Conservation (phyloP, 768 basidiomycete species). For the Lyophyllum semitale region DNA sequence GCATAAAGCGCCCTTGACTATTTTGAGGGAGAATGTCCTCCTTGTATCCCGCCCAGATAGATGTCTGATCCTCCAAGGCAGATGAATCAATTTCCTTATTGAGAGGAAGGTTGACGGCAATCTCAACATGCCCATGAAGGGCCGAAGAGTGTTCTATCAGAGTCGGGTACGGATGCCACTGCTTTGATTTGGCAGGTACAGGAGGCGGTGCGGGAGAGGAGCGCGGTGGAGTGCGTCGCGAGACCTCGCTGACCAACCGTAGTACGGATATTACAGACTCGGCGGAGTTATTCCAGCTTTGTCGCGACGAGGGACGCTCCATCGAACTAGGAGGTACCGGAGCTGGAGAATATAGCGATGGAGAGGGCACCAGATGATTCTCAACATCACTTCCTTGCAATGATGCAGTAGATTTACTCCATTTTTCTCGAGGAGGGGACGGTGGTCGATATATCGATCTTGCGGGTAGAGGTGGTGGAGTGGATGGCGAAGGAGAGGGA, state of each 20-base stretch:
- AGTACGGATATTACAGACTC: constrained; percentile 9
- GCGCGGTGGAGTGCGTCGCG: constrained; percentile 8
- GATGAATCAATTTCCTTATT: constrained; percentile 18
- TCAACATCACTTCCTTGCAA: neutral
- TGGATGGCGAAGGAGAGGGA: neutral
- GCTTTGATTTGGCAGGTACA: neutral
- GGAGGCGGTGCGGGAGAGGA: constrained; percentile 4
- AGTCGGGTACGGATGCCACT: neutral
- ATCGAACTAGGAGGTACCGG: neutral
- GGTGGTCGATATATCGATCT: neutral
- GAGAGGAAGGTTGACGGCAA: constrained; percentile 16
- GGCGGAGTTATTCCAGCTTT: constrained; percentile 5
- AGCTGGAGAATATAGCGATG: constrained; percentile 7
- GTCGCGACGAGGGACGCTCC: neutral
- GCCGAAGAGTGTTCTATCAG: neutral
- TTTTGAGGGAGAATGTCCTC: constrained; percentile 54
- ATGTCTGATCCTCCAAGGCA: constrained; percentile 32
- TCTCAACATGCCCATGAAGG: constrained; percentile 8
- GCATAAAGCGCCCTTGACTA: constrained; percentile 44
- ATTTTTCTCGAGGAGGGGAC: neutral
- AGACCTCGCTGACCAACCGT: constrained; percentile 4
- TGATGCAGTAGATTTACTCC: neutral
- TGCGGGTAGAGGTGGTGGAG: neutral
- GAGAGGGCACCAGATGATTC: neutral
- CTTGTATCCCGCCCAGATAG: constrained; percentile 54